Base-by-base conservation (phyloP, 352 stramenopile species). In the Phytophthora citrophthora region DNA sequence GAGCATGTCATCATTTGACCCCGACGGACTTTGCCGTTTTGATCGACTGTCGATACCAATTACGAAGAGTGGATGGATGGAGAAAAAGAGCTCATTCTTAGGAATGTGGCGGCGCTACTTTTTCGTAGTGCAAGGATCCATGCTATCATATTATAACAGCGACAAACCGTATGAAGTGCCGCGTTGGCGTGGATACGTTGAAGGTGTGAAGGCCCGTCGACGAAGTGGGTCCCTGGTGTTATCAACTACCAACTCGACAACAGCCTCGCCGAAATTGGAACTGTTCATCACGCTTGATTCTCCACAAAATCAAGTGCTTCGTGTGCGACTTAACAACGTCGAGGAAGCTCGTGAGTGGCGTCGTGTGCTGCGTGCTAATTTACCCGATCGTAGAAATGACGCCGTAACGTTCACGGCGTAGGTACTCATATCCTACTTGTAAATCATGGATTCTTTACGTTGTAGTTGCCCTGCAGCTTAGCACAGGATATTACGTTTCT, bases 91-190 rank as follows among this genome's bases (percentile, higher is more conserved):
- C 18, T 83, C 84, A 48, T 77, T 89, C 18, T 57, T 88, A 9
- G 68, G 74, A 29, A 70, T 83, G 32, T 92, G 81, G 83, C 79
- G 83, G 38, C 68, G 74, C 12, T 89, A 91, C 60, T 93, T 91
- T 41, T 93, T 90, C 61, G 83, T 93, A 20, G 48, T 91, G 4
- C 81, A 93, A 55, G 83, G 76, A 26, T 74, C 77, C 4, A 91
- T 89, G 79, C 36, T 93, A 29, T 85, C 77, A 52, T 93, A 91
- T 61, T 91, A 93, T 61, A 68, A 81, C 13, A 88, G 64, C 27
- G 81, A 93, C 61, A 88, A 86, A 70, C 75, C 83, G n/a, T 89
- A 93, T 53, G 81, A 86, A 8, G 83, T 93, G 48, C 83, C 83
- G 6, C 61, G 76, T 5, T 81, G 81, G 34, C 51, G 83, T 31